phyloP scores from a whole-genome alignment of 768 basidiomycete species.

The Russula lepida region DNA sequence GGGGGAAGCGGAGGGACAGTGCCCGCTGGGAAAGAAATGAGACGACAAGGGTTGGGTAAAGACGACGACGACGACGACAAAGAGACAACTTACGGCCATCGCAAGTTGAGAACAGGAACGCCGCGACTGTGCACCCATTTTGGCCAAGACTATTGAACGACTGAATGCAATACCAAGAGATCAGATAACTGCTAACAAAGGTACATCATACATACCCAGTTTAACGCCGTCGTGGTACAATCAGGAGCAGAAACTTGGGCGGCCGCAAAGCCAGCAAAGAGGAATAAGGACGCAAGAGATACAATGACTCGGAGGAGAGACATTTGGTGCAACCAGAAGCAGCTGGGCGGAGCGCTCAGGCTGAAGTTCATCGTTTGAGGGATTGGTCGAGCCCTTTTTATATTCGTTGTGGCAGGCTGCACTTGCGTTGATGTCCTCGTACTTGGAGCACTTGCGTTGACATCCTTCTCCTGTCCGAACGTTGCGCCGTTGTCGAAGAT shows the following conservation, averaged over 20 bases:
- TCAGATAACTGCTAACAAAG: background rate
- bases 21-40: background rate
- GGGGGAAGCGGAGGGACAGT: background rate
- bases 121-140: slow-evolving; percentile 5
- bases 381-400: background rate
- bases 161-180: background rate
- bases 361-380: background rate
- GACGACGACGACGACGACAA: too few relatives aligned
- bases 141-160: slow-evolving; percentile 5
- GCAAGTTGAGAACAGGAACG: slow-evolving; percentile 2
- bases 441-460: too few relatives aligned
- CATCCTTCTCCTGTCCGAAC: too few relatives aligned
- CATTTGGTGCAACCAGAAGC: background rate
- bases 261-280: background rate
- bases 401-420: too few relatives aligned
- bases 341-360: background rate
- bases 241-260: background rate
- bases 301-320: background rate
- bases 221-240: background rate
- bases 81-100: background rate
- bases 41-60: background rate
- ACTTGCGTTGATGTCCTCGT: too few relatives aligned
- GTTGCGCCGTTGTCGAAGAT: too few relatives aligned
- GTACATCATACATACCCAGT: background rate
- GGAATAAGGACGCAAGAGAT: background rate